Percentiles rank a stretch among this genome's conserved stretches.
Conservation (phyloP, 2,329 filamentous ascomycete genomes). For the Diaporthe humulicola region DNA sequence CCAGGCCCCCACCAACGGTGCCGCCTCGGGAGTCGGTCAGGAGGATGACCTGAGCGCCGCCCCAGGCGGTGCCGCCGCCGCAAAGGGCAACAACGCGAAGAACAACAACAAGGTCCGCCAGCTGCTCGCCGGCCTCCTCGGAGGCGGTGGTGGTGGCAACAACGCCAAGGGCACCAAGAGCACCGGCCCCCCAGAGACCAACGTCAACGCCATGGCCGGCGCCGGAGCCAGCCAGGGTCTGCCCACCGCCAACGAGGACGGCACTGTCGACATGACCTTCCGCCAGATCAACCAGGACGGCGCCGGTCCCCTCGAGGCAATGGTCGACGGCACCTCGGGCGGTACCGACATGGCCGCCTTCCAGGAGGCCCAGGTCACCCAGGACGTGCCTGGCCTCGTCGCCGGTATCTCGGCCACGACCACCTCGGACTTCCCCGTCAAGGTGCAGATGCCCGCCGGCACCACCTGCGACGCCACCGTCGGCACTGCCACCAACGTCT, state of each 20-base stretch:
- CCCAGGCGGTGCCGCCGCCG: not conserved
- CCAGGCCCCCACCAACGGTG: conserved; percentile 48
- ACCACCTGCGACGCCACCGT: conserved; percentile 67
- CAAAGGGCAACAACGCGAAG: not conserved
- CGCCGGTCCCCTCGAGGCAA: conserved; percentile 66
- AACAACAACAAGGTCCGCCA: conserved; percentile 41
- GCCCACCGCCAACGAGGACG: conserved; percentile 67
- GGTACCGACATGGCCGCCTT: conserved; percentile 66
- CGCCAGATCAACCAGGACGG: conserved; percentile 73
- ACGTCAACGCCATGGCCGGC: conserved; percentile 63
- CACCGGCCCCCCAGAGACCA: conserved; percentile 54
- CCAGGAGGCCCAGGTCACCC: conserved; percentile 62
- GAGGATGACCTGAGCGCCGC: conserved; percentile 48
- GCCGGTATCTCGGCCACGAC: conserved; percentile 64
- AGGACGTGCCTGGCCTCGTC: conserved; percentile 66
- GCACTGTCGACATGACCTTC: conserved; percentile 68
- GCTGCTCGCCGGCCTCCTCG: conserved; percentile 46
- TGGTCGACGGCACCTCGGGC: conserved; percentile 66
- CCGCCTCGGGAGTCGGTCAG: conserved; percentile 48
- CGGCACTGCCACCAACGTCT: conserved; percentile 65
- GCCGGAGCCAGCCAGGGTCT: conserved; percentile 60
- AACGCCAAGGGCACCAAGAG: conserved; percentile 59
- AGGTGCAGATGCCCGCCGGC: conserved; percentile 66
- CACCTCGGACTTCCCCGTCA: conserved; percentile 68
- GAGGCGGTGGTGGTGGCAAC: conserved; percentile 43